A percentile compares a stretch with the other conserved stretches of the same genome.
These are phyloP conservation scores for Monosporascus cannonballus DNA, from an alignment of 2,329 filamentous ascomycete species.

Conservation along the genomic window DNA sequence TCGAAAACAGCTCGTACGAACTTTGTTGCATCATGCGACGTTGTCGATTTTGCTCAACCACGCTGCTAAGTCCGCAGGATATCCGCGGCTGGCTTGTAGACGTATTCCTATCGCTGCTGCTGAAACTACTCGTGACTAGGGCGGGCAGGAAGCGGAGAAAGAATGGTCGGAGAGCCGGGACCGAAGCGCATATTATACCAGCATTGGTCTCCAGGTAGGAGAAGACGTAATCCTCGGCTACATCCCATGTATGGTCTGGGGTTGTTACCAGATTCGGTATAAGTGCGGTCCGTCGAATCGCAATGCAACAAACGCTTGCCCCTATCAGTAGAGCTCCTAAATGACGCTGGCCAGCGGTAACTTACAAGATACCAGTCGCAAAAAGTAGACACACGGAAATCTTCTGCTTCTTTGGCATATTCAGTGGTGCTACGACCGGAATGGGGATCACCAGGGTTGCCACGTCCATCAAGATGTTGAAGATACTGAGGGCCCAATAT, in stretches of 20 bases:
- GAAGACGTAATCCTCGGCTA: conserved; percentile 1
- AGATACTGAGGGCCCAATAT: conserved; percentile 1
- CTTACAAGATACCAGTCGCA: conserved; percentile 3
- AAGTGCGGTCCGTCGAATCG: background rate
- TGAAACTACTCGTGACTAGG: background rate
- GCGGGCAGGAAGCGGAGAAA: conserved; percentile 11
- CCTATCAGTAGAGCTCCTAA: background rate
- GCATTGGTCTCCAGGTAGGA: conserved; percentile 3
- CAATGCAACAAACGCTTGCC: background rate
- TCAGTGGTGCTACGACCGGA: background rate
- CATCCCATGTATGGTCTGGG: conserved; percentile 2
- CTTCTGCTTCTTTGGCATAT: conserved; percentile 2
- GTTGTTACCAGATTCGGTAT: background rate
- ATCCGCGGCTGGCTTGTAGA: background rate
- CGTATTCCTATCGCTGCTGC: background rate
- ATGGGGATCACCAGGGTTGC: background rate
- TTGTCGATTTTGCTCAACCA: conserved; percentile 6
- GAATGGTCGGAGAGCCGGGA: conserved; percentile 16
- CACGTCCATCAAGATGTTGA: conserved; percentile 3
- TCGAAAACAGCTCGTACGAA: conserved; percentile 9
- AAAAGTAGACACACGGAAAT: background rate
- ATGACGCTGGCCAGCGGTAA: background rate
- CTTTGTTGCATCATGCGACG: conserved; percentile 8
- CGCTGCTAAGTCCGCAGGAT: conserved; percentile 1
- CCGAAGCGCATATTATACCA: conserved; percentile 4